phyloP scores from a whole-genome alignment of 2,329 filamentous ascomycete genomes.

The Clarireedia sp. region DNA sequence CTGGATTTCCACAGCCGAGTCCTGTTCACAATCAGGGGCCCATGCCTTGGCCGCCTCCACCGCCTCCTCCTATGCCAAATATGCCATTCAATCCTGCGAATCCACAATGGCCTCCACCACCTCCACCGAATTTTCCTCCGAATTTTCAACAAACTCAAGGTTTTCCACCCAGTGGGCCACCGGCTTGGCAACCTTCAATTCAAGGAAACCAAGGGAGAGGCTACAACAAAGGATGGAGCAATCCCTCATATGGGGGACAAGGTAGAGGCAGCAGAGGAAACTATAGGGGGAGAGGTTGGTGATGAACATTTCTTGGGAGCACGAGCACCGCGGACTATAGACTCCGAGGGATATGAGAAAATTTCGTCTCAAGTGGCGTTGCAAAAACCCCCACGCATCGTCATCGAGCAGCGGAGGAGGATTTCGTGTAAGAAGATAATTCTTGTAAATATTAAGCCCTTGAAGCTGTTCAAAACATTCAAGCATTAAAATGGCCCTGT shows the following conservation, averaged over 20 bases:
- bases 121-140: conserved; percentile 3
- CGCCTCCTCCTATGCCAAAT: conserved; percentile 17
- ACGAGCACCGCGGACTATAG: too few species aligned
- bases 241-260: conserved; percentile 8
- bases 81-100: conserved; percentile 9
- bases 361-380: background rate
- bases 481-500: background rate
- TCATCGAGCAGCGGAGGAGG: conserved; percentile 8
- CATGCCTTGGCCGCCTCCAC: conserved; percentile 18
- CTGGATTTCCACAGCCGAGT: conserved; percentile 21
- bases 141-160: conserved; percentile 14
- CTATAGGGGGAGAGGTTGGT: conserved; percentile 24
- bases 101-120: conserved; percentile 10
- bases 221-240: conserved; percentile 22
- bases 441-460: conserved; percentile 9
- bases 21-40: conserved; percentile 11
- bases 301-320: conserved; percentile 3
- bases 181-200: conserved; percentile 19
- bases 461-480: background rate
- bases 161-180: conserved; percentile 18
- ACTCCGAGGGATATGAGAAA: too few species aligned
- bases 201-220: conserved; percentile 17
- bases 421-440: conserved; percentile 4
- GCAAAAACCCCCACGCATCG: conserved; percentile 5
- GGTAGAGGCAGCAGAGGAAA: conserved; percentile 23